Evolutionary conservation across 139 green algal genomes (phyloP), one percentile per base, ranked within the genome.

Genomic region (Asterochloris sp.): DNA sequence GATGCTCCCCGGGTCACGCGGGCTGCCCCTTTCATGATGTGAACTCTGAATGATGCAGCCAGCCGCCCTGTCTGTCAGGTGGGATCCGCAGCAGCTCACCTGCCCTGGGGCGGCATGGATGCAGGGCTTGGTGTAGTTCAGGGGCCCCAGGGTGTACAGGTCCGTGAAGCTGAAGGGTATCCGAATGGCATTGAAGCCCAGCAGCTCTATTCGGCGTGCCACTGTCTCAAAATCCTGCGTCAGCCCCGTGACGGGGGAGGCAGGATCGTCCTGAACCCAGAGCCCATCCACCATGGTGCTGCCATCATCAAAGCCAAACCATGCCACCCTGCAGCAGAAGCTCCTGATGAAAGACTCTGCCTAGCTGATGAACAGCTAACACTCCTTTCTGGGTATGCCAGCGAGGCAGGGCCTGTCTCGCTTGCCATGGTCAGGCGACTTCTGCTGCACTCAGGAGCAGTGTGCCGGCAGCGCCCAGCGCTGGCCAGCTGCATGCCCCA

Each of bases 101-200:
- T 60, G 60, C 38, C 47, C 14, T 10, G 24, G 23, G 60, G 67
- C 75, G 13, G 61, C 74, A 78, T 75, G 28, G 64, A n/a, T 69
- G 74, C 82, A 85, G 38, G 47, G 38, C 29, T 76, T 29, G 10
- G 47, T 77, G 24, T 82, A 67, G 61, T 26, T 78, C 63, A 78
- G 76, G 12, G 83, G 83, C 24, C 63, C 24, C 62, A 63, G 47
- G 74, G 82, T 81, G 16, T 74, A 81, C 24, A 81, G 28, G 26
- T 62, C 83, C n/a, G 83, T 62, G 54, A 86, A 82, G 24, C 64
- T 78, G 84, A 91, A 91, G 0, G 87, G 88, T 23, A 91, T 67
- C 15, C 88, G 73, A 2, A 91, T 74, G 38, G 88, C 82, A 61
- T 91, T 91, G 86, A 91, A 91, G 64, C 88, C 88, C 62, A 91